A percentile compares a stretch with the other conserved stretches of the same genome.
phyloP scores from a whole-genome alignment of 2,329 filamentous ascomycete genomes.

The Fusarium sp. region DNA sequence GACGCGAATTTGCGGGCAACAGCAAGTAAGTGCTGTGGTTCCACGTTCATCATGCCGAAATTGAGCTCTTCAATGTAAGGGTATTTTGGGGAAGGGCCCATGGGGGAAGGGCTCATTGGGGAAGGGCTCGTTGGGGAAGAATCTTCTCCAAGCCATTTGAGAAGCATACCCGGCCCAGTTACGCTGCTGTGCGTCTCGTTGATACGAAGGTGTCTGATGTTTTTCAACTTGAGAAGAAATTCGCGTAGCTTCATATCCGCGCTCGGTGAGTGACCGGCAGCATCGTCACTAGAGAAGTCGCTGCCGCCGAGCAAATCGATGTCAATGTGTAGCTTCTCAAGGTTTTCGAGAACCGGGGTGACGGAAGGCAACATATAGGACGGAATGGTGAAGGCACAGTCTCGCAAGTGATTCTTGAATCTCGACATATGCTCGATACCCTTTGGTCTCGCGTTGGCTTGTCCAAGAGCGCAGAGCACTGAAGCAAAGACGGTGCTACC shows the following conservation, averaged over 20 bases:
- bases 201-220: slow-evolving; percentile 64
- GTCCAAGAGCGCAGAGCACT: slow-evolving; percentile 57
- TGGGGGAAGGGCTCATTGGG: neutral
- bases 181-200: slow-evolving; percentile 51
- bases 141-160: slow-evolving; percentile 54
- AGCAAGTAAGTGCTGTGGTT: slow-evolving; percentile 47
- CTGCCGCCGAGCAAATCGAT: slow-evolving; percentile 39
- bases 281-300: slow-evolving; percentile 5
- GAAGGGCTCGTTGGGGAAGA: neutral
- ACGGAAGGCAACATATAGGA: slow-evolving; percentile 53
- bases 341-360: slow-evolving; percentile 55
- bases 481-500: slow-evolving; percentile 54
- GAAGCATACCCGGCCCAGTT: slow-evolving; percentile 44
- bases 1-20: slow-evolving; percentile 57
- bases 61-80: slow-evolving; percentile 56
- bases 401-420: slow-evolving; percentile 47
- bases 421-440: slow-evolving; percentile 63
- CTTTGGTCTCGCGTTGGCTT: slow-evolving; percentile 52
- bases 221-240: slow-evolving; percentile 47
- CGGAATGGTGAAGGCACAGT: slow-evolving; percentile 61
- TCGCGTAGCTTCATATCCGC: slow-evolving; percentile 37
- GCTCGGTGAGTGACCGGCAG: neutral
- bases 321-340: slow-evolving; percentile 58
- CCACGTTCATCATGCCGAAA: slow-evolving; percentile 55
- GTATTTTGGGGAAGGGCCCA: slow-evolving; percentile 47